Base-by-base conservation (phyloP, 139 green algal genomes). In the Chlorokybus atmophyticus region DNA sequence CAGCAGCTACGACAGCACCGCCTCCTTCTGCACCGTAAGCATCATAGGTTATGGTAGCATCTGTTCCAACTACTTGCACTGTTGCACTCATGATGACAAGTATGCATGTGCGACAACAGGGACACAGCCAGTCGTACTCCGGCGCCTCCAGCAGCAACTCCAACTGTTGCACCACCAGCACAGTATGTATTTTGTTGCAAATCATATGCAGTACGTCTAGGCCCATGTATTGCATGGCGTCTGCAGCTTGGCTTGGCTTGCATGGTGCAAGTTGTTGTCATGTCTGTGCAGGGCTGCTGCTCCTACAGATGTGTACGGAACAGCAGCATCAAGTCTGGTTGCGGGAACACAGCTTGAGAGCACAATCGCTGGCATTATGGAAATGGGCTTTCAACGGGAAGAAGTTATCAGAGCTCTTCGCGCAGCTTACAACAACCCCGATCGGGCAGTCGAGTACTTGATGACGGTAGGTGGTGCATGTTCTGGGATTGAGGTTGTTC, bases 401-500 rank as follows among this genome's bases (percentile, higher is more conserved):
- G 30, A 52, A 40, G 64, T 70, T 14, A 24, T 78, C 21, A 62
- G 73, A 3, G 90, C 90, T 0, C 85, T 98, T 81, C 78, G 85
- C 2, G 90, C 91, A 2, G 91, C 91, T 6, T 98, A 90, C 81
- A 97, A 98, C 81, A 98, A 98, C 80, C 89, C 91, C 8, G 90
- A 98, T 39, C 74, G 91, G 4, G 91, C 91, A 10, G 91, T 98
- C n/a, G 91, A 98, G 78, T 98, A 97, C 67, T 75, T 97, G 6
- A 94, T 93, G 78, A 92, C 70, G 49, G 63, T 71, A 59, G 27
- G 44, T 17, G 6, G 6, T 24, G 14, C 44, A n/a, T n/a, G n/a
- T n/a, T n/a, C n/a, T n/a, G n/a, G n/a, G n/a, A n/a, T n/a, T n/a
- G n/a, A n/a, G n/a, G n/a, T n/a, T n/a, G n/a, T n/a, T n/a, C n/a